A percentile compares a stretch with the other conserved stretches of the same genome.
Evolutionary conservation across 345 rosid genomes (phyloP).

Genomic region (Clausena lansium): DNA sequence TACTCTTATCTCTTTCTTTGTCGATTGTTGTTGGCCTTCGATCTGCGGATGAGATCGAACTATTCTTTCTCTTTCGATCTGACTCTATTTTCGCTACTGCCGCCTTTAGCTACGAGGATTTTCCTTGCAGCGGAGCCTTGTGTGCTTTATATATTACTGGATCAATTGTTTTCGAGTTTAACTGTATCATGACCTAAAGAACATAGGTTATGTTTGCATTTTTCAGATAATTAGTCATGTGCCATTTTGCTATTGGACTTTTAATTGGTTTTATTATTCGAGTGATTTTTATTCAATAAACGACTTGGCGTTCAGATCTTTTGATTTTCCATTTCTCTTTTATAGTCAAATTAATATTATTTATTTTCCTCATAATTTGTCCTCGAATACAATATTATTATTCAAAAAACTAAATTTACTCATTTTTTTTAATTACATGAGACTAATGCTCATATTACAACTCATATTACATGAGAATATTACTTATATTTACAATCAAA

Average conservation of each 20-base stretch:
- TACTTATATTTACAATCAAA: too few relatives aligned
- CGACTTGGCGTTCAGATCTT: neutral
- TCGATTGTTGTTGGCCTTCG: constrained; percentile 22
- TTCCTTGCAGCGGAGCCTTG: too few relatives aligned
- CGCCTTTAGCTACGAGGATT: neutral
- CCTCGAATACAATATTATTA: too few relatives aligned
- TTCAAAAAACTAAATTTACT: too few relatives aligned
- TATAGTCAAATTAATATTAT: too few relatives aligned
- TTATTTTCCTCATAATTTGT: too few relatives aligned
- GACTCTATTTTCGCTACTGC: constrained; percentile 48
- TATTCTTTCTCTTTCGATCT: constrained; percentile 56
- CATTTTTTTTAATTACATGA: too few relatives aligned
- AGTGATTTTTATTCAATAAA: neutral
- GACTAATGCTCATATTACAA: too few relatives aligned
- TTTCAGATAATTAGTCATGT: neutral
- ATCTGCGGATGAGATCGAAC: constrained; percentile 42
- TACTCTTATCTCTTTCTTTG: constrained; percentile 23
- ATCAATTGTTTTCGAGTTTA: neutral
- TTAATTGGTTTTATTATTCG: neutral
- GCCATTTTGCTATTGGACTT: neutral
- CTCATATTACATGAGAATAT: too few relatives aligned
- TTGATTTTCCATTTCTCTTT: too few relatives aligned
- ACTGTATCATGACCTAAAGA: neutral
- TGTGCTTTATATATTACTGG: neutral
- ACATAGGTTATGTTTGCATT: neutral